A percentile compares a stretch with the other conserved stretches of the same genome.
Conservation (phyloP, 352 stramenopile genomes). For the Phytophthora constricta region DNA sequence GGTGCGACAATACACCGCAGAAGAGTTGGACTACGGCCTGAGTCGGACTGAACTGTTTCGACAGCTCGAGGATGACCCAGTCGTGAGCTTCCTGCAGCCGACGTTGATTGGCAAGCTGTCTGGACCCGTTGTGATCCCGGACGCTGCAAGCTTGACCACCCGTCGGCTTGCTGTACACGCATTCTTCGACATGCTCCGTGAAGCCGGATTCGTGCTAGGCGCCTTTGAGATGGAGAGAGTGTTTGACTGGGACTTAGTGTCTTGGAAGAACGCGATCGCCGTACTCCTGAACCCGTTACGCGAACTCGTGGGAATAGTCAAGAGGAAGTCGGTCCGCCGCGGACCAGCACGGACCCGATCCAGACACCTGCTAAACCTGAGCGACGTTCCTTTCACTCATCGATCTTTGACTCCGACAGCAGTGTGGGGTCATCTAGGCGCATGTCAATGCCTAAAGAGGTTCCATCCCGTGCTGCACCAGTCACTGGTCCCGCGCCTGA, state of each 20-base stretch:
- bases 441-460: constrained; percentile 7
- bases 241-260: constrained; percentile 9
- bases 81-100: not conserved
- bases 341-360: no score
- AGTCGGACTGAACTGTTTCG: not conserved
- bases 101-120: not conserved
- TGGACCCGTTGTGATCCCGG: not conserved
- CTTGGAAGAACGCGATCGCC: not conserved
- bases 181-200: constrained; percentile 1
- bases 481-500: no score
- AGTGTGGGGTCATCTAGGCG: constrained; percentile 2
- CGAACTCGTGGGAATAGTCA: not conserved
- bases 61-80: constrained; percentile 4
- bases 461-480: no score
- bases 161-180: not conserved
- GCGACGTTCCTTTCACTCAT: not conserved
- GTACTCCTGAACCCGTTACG: not conserved
- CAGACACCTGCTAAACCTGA: not conserved
- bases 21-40: not conserved
- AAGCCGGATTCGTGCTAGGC: constrained; percentile 1
- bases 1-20: not conserved
- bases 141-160: not conserved
- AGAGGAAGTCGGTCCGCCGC: not conserved
- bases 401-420: constrained; percentile 2
- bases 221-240: constrained; percentile 19